Evolutionary conservation across 371 early-diverging fungal species (phyloP), one percentile per base, ranked within the genome.

Genomic region (Sporodiniella umbellata): DNA sequence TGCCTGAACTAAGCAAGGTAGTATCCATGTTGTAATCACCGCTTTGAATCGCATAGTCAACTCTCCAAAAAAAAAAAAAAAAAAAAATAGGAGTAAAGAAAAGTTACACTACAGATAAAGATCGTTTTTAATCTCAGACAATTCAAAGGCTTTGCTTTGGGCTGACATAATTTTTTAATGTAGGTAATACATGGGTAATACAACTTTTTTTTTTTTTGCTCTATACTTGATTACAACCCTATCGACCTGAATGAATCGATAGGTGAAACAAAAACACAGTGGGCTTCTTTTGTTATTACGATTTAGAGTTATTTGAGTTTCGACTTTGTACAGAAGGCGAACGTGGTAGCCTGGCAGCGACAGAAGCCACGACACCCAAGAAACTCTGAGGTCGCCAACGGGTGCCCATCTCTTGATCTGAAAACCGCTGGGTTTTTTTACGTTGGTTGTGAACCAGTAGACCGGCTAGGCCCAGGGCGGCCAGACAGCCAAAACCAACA

Each of bases 371-470:
- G 0, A 68, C 72, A 30, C 66, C 68, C 72, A 75, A 62, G 54
- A 75, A 75, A 38, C 70, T 72, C 18, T 72, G 72, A 21, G 76
- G 67, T 23, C 72, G 52, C 76, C 76, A 75, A 14, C 68, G 70
- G 15, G 76, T 75, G 24, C 56, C 43, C 25, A 60, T 19, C 7
- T 21, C 48, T 24, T 42, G 15, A 12, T 22, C 21, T 4, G 8
- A 12, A 10, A 23, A 15, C 3, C 30, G 21, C 1, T n/a, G 7
- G n/a, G n/a, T n/a, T 22, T 33, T 22, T 15, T 57, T 53, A 45
- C 63, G 66, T 14, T 51, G 39, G 42, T 62, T 66, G 19, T 58
- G 56, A 4, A 65, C 61, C 14, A 65, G 22, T 7, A 70, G 37
- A 5, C 66, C 70, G 4, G 66, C 70, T 10, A 70, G 48, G 31